Base-by-base conservation (phyloP, 75 land plant species). In the Pinus taeda region DNA sequence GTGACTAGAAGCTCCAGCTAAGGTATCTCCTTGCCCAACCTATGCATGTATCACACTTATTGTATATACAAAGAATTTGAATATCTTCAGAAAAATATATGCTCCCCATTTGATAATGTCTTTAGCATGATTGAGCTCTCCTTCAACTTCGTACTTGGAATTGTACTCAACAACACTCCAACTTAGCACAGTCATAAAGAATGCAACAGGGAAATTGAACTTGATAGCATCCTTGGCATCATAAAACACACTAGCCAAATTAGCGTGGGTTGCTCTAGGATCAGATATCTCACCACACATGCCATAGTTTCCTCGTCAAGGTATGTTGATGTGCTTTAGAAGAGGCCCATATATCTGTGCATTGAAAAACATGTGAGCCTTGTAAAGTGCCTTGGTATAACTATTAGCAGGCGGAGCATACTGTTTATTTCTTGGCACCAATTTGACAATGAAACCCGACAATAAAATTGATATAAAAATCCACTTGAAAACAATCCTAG, bases 121-220 rank as follows among this genome's bases (percentile, higher is more conserved):
- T 73, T 89, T 85, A 29, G 90, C 83, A 77, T 97, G 98, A 61
- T 62, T 75, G 49, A 94, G 92, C 83, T 97, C 95, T 6, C 95
- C 93, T 21, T 83, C 84, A 63, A 93, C 92, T 75, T 86, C 88
- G 74, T 89, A 95, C 78, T 92, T 95, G 11, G 82, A 87, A 74
- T 91, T 86, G 83, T 97, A 97, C 79, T 97, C 99, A 21, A 97
- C 91, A 8, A 95, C 95, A 72, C 98, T 95, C 99, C 99, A 97
- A 60, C 93, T 93, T 67, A 97, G 66, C 84, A 97, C 64, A n/a
- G 99, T 97, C 90, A 97, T 85, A 57, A 95, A 82, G 75, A 85
- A 97, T 17, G 99, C 87, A 21, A 36, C 57, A 8, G 98, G 95
- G 62, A 95, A 97, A 63, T 86, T 82, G 82, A 95, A 97, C 88